A percentile compares a stretch with the other conserved stretches of the same genome.
Evolutionary conservation across 345 rosid species (phyloP).

Genomic region (Streptanthus diversifolius): DNA sequence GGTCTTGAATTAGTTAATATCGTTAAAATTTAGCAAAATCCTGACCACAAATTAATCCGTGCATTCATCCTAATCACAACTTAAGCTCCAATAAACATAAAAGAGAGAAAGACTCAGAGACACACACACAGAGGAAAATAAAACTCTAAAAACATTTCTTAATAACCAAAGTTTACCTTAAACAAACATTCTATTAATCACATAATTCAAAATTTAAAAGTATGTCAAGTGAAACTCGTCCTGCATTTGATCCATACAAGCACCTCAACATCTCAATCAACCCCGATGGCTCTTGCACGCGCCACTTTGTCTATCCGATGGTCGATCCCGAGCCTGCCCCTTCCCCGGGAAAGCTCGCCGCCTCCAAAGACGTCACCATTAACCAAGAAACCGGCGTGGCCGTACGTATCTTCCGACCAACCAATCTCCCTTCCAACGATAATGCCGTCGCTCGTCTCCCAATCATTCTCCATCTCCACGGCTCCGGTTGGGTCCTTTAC

Average conservation of each 20-base stretch:
- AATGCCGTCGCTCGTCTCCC: slow-evolving; percentile 41
- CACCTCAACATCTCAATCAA: slow-evolving; percentile 35
- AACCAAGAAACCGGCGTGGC: slow-evolving; percentile 23
- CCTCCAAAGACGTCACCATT: slow-evolving; percentile 41
- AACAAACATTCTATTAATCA: not conserved
- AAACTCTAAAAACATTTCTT: not conserved
- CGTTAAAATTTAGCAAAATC: not conserved
- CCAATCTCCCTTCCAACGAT: slow-evolving; percentile 30
- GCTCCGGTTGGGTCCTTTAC: slow-evolving; percentile 32
- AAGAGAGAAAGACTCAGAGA: too few relatives aligned
- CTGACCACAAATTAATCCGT: slow-evolving; percentile 24
- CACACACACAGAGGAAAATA: not conserved
- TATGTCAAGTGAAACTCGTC: slow-evolving; percentile 17
- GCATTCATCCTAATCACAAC: slow-evolving; percentile 20
- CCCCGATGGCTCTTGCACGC: slow-evolving; percentile 39
- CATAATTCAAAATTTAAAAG: not conserved
- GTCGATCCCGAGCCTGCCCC: slow-evolving; percentile 20
- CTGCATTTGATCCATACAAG: slow-evolving; percentile 35
- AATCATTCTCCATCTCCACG: slow-evolving; percentile 34
- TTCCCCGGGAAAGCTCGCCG: slow-evolving; percentile 19
- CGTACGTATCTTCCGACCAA: slow-evolving; percentile 40
- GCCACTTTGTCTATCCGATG: slow-evolving; percentile 27
- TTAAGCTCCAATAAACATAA: not conserved
- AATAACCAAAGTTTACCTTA: not conserved
- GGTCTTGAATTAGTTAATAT: slow-evolving; percentile 10